These are phyloP conservation scores for Ailanthus altissimus DNA, from an alignment of 345 rosid genomes.

Conservation along the genomic window DNA sequence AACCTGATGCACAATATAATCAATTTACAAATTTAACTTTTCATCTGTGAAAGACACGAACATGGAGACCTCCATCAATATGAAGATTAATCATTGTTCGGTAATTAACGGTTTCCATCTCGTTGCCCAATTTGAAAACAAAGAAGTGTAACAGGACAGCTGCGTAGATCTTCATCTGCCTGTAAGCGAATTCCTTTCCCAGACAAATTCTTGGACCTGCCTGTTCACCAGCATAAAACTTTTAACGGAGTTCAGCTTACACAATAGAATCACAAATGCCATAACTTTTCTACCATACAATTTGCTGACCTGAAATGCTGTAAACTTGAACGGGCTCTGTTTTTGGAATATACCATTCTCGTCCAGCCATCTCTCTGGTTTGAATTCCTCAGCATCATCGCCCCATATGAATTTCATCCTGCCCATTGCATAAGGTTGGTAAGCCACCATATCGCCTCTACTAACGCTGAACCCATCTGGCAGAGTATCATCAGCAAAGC, in stretches of 20 bases:
- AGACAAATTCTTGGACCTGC: slow-evolving; percentile 65
- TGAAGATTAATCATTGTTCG: slow-evolving; percentile 64
- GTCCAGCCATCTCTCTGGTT: slow-evolving; percentile 59
- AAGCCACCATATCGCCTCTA: slow-evolving; percentile 52
- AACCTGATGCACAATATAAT: background rate
- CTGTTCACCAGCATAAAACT: slow-evolving; percentile 30
- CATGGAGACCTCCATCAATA: slow-evolving; percentile 61
- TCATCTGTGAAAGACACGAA: slow-evolving; percentile 33
- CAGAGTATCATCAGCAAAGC: slow-evolving; percentile 58
- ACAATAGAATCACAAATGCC: no score
- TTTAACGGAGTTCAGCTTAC: background rate
- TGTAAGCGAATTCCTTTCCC: slow-evolving; percentile 58
- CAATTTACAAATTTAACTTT: background rate
- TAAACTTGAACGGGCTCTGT: slow-evolving; percentile 61
- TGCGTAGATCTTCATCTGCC: slow-evolving; percentile 65
- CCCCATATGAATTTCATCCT: slow-evolving; percentile 69
- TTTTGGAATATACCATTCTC: slow-evolving; percentile 43
- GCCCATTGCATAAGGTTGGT: slow-evolving; percentile 66
- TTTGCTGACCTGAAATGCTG: slow-evolving; percentile 55
- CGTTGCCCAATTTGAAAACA: slow-evolving; percentile 47
- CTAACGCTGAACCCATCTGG: slow-evolving; percentile 59
- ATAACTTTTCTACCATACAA: background rate
- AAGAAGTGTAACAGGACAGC: slow-evolving; percentile 44
- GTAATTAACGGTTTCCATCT: slow-evolving; percentile 42
- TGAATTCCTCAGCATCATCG: slow-evolving; percentile 47